Conservation (phyloP, 768 basidiomycete species). For the Rhodosporidiobolus odoratus region DNA sequence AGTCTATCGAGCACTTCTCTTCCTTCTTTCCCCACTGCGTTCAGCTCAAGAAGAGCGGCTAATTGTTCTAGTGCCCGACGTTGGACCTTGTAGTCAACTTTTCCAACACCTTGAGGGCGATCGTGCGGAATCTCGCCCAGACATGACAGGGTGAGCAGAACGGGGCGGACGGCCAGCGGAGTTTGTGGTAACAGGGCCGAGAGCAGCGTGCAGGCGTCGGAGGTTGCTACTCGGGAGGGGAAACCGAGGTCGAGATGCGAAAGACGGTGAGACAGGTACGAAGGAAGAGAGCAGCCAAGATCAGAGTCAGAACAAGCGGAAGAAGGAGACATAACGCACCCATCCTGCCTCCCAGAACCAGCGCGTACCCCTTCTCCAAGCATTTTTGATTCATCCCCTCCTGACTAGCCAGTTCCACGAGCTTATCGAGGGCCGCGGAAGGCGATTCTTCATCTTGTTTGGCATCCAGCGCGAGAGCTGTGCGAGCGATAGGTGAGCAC, state of each 20-base stretch:
- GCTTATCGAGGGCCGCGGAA: background rate
- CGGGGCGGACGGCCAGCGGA: background rate
- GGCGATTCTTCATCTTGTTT: background rate
- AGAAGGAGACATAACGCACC: background rate
- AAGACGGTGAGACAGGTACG: too few species aligned
- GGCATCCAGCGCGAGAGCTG: too few species aligned
- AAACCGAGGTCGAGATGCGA: background rate
- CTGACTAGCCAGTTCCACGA: background rate
- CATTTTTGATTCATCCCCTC: background rate
- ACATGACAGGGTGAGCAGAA: slow-evolving; percentile 10
- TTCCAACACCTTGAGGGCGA: background rate
- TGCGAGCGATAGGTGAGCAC: background rate
- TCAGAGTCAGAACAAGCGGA: background rate
- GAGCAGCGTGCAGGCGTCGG: background rate
- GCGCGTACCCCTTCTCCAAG: background rate
- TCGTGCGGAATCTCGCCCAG: slow-evolving; percentile 1
- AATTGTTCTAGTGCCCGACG: slow-evolving; percentile 9
- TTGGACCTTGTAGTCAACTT: slow-evolving; percentile 13
- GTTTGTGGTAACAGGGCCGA: slow-evolving; percentile 3
- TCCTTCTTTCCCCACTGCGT: background rate
- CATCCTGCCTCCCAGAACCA: background rate
- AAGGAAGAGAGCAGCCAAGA: background rate
- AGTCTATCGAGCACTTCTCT: background rate
- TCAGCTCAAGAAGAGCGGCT: background rate
- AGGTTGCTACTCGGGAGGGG: background rate